phyloP scores from a whole-genome alignment of 1,284 basidiomycete species.

The Malassezia psittaci region DNA sequence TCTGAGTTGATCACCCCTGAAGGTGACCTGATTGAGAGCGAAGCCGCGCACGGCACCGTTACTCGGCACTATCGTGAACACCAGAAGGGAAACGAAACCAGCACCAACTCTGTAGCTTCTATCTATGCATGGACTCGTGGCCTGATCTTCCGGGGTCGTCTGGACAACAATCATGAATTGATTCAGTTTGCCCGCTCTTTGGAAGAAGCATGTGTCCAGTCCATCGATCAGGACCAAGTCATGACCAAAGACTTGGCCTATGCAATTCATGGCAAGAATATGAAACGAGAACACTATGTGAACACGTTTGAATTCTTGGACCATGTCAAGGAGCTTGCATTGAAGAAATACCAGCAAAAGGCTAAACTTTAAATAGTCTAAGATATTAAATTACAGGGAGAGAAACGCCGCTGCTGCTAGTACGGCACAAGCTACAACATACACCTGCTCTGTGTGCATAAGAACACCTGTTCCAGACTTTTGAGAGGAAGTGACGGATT shows the following conservation, averaged over 20 bases:
- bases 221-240: slow-evolving; percentile 75
- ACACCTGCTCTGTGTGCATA: neutral
- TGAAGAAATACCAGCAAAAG: slow-evolving; percentile 22
- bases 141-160: slow-evolving; percentile 73
- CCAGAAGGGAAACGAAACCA: slow-evolving; percentile 75
- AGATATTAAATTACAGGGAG: neutral
- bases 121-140: slow-evolving; percentile 99
- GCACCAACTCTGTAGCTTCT: slow-evolving; percentile 93
- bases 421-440: neutral
- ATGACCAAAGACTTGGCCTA: slow-evolving; percentile 90
- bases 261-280: slow-evolving; percentile 76
- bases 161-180: slow-evolving; percentile 72
- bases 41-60: slow-evolving; percentile 54
- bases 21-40: slow-evolving; percentile 68
- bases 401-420: neutral
- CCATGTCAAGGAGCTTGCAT: slow-evolving; percentile 34
- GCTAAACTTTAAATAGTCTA: neutral
- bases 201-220: slow-evolving; percentile 78
- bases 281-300: slow-evolving; percentile 46
- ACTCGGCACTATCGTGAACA: slow-evolving; percentile 94
- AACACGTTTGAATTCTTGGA: slow-evolving; percentile 44
- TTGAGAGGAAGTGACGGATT: too few relatives aligned
- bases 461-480: too few relatives aligned
- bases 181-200: slow-evolving; percentile 67
- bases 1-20: slow-evolving; percentile 92